Percentiles rank a stretch among this genome's conserved stretches.
phyloP scores from a whole-genome alignment of 495 filamentous ascomycete genomes.

The Penicillium salamii region DNA sequence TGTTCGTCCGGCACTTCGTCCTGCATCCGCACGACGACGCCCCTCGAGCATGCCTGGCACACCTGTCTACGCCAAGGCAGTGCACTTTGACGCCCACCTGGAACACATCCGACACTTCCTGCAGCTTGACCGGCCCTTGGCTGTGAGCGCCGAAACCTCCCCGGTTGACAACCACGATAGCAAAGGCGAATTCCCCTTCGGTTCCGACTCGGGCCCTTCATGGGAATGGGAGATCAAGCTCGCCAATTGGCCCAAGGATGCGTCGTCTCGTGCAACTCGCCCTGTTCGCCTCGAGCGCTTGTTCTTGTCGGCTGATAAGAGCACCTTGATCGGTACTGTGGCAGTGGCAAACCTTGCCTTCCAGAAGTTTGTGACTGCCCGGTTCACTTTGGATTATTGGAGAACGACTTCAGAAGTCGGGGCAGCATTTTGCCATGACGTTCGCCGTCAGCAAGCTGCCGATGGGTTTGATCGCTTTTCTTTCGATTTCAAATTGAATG shows the following conservation, averaged over 20 bases:
- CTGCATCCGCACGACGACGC: slow-evolving; percentile 64
- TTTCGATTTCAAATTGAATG: slow-evolving; percentile 90
- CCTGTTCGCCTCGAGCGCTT: slow-evolving; percentile 78
- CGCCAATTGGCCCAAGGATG: slow-evolving; percentile 76
- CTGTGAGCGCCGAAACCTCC: slow-evolving; percentile 93
- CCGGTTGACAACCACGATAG: slow-evolving; percentile 82
- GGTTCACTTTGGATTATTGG: slow-evolving; percentile 97
- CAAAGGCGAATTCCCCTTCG: slow-evolving; percentile 85
- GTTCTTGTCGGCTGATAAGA: slow-evolving; percentile 83
- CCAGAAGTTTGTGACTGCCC: slow-evolving; percentile 80
- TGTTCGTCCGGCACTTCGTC: slow-evolving; percentile 86
- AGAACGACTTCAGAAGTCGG: slow-evolving; percentile 93
- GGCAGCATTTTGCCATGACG: slow-evolving; percentile 81
- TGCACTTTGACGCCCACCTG: slow-evolving; percentile 91
- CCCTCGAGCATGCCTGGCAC: slow-evolving; percentile 97
- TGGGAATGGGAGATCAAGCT: slow-evolving; percentile 87
- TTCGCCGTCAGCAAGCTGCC: slow-evolving; percentile 61
- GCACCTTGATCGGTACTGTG: slow-evolving; percentile 75
- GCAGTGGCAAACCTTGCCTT: slow-evolving; percentile 87
- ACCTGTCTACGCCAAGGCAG: slow-evolving; percentile 88
- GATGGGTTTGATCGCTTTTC: slow-evolving; percentile 83
- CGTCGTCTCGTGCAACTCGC: slow-evolving; percentile 55
- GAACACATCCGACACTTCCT: slow-evolving; percentile 95
- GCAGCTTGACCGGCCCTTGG: slow-evolving; percentile 86
- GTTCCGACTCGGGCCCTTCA: slow-evolving; percentile 48